Conservation (phyloP, 2,329 filamentous ascomycete species). For the Colletotrichum sojae region DNA sequence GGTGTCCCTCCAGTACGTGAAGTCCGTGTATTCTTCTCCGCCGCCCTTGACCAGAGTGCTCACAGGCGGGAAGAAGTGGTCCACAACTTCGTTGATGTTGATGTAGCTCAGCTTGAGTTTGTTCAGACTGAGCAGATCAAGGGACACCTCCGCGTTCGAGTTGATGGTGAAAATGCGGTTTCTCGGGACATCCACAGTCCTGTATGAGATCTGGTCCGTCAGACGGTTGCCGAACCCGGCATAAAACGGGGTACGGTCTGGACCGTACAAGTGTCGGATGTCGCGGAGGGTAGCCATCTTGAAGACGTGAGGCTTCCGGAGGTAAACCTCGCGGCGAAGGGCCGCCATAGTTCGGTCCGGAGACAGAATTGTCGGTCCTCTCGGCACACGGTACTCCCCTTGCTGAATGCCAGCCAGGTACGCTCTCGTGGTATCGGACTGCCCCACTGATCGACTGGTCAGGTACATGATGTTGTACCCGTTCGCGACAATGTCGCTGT, state of each 20-base stretch:
- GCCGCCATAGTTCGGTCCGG: conserved; percentile 97
- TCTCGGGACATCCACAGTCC: conserved; percentile 94
- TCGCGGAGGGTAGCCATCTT: conserved; percentile 99
- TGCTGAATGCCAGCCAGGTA: conserved; percentile 93
- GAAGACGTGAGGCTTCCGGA: conserved; percentile 97
- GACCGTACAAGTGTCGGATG: conserved; percentile 88
- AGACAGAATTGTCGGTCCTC: conserved; percentile 93
- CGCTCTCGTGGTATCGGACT: conserved; percentile 89
- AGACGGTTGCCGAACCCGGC: conserved; percentile 97
- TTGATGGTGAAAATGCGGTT: conserved; percentile 99
- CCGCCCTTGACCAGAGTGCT: conserved; percentile 89
- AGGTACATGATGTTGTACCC: conserved; percentile 99
- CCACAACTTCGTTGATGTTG: conserved; percentile 95
- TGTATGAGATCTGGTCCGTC: conserved; percentile 96
- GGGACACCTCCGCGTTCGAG: conserved; percentile 93
- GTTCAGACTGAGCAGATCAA: conserved; percentile 91
- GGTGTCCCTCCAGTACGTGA: conserved; percentile 93
- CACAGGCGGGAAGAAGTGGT: conserved; percentile 97
- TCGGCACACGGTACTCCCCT: conserved; percentile 87
- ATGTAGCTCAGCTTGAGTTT: conserved; percentile 98
- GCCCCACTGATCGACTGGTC: conserved; percentile 92
- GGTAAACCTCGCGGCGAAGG: conserved; percentile 90
- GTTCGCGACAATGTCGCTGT: conserved; percentile 94
- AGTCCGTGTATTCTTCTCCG: conserved; percentile 96
- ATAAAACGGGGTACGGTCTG: conserved; percentile 87